These are phyloP conservation scores for Ogataea kodamae DNA, from an alignment of 805 yeast genomes.

Conservation along the genomic window DNA sequence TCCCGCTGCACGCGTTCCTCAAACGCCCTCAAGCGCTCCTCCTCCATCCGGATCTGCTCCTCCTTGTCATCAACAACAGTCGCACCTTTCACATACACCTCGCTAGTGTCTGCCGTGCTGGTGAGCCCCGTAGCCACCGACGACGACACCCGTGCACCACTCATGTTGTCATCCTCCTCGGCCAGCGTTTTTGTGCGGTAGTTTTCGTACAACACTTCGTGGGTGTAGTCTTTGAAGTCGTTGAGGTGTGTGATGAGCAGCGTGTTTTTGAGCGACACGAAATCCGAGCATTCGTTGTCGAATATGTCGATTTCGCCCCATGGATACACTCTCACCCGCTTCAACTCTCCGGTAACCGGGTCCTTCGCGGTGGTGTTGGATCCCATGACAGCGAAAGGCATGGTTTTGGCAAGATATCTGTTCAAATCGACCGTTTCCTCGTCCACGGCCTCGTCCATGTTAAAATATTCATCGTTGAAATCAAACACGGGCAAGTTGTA, in stretches of 20 bases:
- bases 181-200: slow-evolving; percentile 66
- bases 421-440: slow-evolving; percentile 33
- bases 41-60: slow-evolving; percentile 85
- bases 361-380: slow-evolving; percentile 41
- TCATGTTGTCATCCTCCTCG: slow-evolving; percentile 16
- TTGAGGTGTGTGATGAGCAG: slow-evolving; percentile 79
- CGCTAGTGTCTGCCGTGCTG: slow-evolving; percentile 7
- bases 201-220: slow-evolving; percentile 80
- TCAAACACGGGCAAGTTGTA: slow-evolving; percentile 73
- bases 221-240: slow-evolving; percentile 86
- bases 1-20: slow-evolving; percentile 90
- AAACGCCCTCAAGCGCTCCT: slow-evolving; percentile 79
- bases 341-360: slow-evolving; percentile 34
- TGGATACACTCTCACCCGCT: slow-evolving; percentile 54
- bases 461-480: slow-evolving; percentile 59
- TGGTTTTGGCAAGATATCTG: slow-evolving; percentile 39
- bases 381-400: slow-evolving; percentile 69
- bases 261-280: slow-evolving; percentile 73
- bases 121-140: slow-evolving; percentile 13
- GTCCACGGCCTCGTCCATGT: slow-evolving; percentile 28
- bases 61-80: slow-evolving; percentile 47
- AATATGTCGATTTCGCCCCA: slow-evolving; percentile 66
- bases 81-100: slow-evolving; percentile 1
- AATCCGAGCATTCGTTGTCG: slow-evolving; percentile 71
- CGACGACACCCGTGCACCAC: slow-evolving; percentile 15